phyloP scores from a whole-genome alignment of 768 basidiomycete species.

The Phlegmacium glaucopus region DNA sequence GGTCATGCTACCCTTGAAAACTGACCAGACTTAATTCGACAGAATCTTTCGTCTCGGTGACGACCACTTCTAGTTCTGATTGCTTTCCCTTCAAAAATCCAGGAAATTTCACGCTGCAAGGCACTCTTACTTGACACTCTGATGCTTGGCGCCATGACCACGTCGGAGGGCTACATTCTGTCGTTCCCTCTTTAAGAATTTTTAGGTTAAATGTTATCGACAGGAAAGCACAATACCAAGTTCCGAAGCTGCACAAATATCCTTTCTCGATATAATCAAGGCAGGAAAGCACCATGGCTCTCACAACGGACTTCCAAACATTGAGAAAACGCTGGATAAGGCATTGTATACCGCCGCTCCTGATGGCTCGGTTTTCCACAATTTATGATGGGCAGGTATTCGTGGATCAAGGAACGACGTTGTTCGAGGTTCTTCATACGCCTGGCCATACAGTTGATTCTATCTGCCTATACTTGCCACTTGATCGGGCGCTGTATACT shows the following conservation, averaged over 20 bases:
- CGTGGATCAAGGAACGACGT: slow-evolving; percentile 24
- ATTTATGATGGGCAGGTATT: slow-evolving; percentile 58
- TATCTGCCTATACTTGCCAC: slow-evolving; percentile 64
- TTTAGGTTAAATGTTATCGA: slow-evolving; percentile 54
- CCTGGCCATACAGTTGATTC: slow-evolving; percentile 93
- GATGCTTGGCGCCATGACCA: slow-evolving; percentile 93
- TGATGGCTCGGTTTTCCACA: slow-evolving; percentile 48
- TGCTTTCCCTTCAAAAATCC: slow-evolving; percentile 61
- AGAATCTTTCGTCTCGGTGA: background rate
- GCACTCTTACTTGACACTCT: too few relatives aligned
- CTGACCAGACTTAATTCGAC: too few relatives aligned
- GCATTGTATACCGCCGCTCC: slow-evolving; percentile 45
- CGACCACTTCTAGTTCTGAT: background rate
- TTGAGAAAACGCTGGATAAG: slow-evolving; percentile 37
- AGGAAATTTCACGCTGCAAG: slow-evolving; percentile 85
- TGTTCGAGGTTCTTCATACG: slow-evolving; percentile 71
- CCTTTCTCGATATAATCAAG: slow-evolving; percentile 35
- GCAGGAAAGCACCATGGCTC: slow-evolving; percentile 16
- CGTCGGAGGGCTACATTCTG: slow-evolving; percentile 66
- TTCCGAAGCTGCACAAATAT: slow-evolving; percentile 76
- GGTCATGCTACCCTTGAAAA: too few relatives aligned
- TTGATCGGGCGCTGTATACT: slow-evolving; percentile 79
- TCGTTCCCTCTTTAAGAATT: slow-evolving; percentile 61
- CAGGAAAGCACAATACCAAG: slow-evolving; percentile 40
- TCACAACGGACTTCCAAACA: slow-evolving; percentile 35